phyloP scores from a whole-genome alignment of 192 early-diverging fungal genomes.

The Linnemannia hyalina region DNA sequence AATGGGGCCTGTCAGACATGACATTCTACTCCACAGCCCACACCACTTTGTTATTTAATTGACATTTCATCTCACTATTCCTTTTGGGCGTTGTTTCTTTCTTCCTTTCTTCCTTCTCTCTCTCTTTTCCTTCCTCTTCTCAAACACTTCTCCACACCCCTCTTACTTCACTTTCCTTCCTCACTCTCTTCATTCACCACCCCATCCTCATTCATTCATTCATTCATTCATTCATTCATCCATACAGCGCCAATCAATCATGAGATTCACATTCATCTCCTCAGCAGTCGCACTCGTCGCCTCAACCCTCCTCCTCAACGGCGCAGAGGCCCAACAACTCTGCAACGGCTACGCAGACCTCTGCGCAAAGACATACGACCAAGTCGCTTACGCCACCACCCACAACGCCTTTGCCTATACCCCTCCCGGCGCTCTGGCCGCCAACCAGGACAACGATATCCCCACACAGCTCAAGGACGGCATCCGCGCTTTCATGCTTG shows the following conservation, averaged over 20 bases:
- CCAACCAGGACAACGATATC: constrained; percentile 78
- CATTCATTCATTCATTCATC: neutral
- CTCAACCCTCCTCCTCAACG: constrained; percentile 4
- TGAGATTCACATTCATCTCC: constrained; percentile 39
- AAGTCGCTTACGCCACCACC: constrained; percentile 75
- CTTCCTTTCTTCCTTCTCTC: neutral
- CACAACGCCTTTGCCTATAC: constrained; percentile 79
- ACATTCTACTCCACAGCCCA: neutral
- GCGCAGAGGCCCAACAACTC: constrained; percentile 18
- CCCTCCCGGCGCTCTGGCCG: constrained; percentile 66
- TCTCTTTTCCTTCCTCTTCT: neutral
- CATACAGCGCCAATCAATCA: neutral
- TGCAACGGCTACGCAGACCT: constrained; percentile 81
- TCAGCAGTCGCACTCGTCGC: constrained; percentile 23
- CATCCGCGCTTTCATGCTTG: constrained; percentile 81
- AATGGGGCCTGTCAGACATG: neutral
- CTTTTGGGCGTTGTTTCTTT: neutral
- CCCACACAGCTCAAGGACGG: constrained; percentile 78
- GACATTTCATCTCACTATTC: neutral
- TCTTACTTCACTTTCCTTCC: neutral
- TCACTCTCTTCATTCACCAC: neutral
- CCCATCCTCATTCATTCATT: neutral
- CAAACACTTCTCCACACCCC: neutral
- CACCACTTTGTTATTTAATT: neutral
- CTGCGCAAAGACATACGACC: constrained; percentile 72